phyloP scores from a whole-genome alignment of 306 rosid species.

The Prunus fruticosa region DNA sequence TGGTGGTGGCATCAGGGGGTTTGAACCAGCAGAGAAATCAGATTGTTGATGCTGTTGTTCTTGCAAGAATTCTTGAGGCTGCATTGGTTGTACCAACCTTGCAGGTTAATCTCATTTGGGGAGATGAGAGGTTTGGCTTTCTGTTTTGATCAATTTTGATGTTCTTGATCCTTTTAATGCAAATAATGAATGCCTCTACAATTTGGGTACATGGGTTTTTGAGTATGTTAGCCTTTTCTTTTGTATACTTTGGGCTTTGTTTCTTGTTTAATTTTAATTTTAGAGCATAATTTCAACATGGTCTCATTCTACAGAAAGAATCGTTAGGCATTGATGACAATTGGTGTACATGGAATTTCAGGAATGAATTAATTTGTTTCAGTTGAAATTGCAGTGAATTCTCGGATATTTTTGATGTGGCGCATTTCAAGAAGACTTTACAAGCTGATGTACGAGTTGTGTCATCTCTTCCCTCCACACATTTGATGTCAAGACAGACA shows the following conservation, averaged over 20 bases:
- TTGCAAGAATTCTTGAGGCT: constrained; percentile 56
- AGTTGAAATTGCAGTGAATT: constrained; percentile 41
- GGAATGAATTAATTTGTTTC: background rate
- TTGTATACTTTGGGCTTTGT: no score
- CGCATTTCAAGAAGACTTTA: constrained; percentile 43
- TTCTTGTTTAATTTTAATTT: no score
- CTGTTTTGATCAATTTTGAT: background rate
- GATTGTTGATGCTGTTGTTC: constrained; percentile 56
- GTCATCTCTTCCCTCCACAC: constrained; percentile 44
- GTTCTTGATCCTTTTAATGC: background rate
- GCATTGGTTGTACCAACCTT: constrained; percentile 49
- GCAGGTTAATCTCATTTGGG: constrained; percentile 55
- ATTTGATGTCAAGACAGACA: constrained; percentile 36
- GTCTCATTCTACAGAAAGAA: background rate
- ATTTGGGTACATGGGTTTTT: no score
- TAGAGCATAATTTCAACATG: no score
- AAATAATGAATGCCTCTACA: no score
- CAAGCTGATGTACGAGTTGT: constrained; percentile 53
- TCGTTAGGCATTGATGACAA: no score
- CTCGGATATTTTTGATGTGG: constrained; percentile 47
- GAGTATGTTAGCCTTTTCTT: no score
- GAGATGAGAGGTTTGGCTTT: constrained; percentile 45
- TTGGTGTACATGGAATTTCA: background rate
- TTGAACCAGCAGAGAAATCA: constrained; percentile 62
- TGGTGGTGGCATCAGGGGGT: constrained; percentile 60